Conservation (phyloP, 1,284 basidiomycete species). For the Ganoderma sp. region DNA sequence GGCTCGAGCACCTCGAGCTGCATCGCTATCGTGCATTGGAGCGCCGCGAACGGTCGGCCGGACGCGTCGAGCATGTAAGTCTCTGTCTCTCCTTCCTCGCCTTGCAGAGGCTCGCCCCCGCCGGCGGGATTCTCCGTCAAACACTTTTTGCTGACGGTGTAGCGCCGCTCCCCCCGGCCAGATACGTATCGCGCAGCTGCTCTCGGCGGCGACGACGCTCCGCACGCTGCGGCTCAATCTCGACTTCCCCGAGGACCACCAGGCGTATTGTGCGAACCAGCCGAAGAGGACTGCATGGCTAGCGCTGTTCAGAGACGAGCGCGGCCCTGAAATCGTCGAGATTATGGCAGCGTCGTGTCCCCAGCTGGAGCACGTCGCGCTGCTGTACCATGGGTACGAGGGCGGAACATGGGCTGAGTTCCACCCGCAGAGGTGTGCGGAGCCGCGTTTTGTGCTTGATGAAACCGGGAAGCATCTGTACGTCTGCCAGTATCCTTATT, state of each 20-base stretch:
- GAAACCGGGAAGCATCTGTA: neutral
- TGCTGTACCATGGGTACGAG: neutral
- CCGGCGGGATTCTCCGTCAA: too few species aligned
- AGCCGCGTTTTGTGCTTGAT: neutral
- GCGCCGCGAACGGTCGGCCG: neutral
- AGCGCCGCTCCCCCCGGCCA: neutral
- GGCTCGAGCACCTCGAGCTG: too few species aligned
- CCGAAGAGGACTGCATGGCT: neutral
- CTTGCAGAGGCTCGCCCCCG: neutral
- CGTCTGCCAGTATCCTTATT: neutral
- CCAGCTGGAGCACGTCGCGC: neutral
- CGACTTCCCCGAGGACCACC: neutral
- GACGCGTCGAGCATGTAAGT: slow-evolving; percentile 6
- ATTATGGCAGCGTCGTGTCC: neutral
- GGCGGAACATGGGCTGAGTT: neutral
- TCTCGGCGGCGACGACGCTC: neutral
- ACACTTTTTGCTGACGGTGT: too few species aligned
- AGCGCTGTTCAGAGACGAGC: neutral
- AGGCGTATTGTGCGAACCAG: neutral
- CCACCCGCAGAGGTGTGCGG: neutral
- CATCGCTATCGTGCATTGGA: too few species aligned
- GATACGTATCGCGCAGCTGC: slow-evolving; percentile 3
- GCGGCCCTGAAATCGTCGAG: neutral
- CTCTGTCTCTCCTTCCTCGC: neutral
- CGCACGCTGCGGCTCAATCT: neutral